Conservation (phyloP, 2,329 filamentous ascomycete species). For the Fusarium pseudograminearum region DNA sequence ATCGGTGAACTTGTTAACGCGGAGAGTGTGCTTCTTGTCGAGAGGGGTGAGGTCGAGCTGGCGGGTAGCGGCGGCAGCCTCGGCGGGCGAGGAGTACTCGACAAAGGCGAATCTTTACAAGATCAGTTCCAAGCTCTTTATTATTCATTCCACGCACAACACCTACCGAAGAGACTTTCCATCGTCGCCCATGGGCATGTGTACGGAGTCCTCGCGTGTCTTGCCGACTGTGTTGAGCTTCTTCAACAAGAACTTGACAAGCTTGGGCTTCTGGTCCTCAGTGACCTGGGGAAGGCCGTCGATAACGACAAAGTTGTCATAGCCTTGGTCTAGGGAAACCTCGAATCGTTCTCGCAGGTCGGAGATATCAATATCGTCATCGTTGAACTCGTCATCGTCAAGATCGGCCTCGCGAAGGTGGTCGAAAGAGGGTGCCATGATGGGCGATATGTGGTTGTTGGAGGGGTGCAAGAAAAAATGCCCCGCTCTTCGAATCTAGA, state of each 20-base stretch:
- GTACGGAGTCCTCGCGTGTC: conserved; percentile 86
- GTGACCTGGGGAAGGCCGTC: conserved; percentile 92
- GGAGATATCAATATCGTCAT: conserved; percentile 94
- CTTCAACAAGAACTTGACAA: conserved; percentile 95
- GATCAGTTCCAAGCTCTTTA: conserved; percentile 26
- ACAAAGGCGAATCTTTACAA: conserved; percentile 88
- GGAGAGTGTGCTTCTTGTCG: conserved; percentile 95
- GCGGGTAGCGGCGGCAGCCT: conserved; percentile 90
- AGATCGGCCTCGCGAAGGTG: conserved; percentile 92
- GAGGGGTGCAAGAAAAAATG: conserved; percentile 54
- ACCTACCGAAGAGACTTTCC: conserved; percentile 87
- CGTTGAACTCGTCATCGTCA: conserved; percentile 85
- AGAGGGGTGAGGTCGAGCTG: conserved; percentile 87
- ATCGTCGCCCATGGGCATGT: conserved; percentile 92
- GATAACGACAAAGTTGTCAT: conserved; percentile 95
- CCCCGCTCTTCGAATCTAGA: conserved; percentile 52
- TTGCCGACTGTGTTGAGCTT: conserved; percentile 89
- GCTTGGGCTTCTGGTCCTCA: conserved; percentile 91
- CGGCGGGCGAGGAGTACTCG: conserved; percentile 90
- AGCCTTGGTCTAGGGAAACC: conserved; percentile 93
- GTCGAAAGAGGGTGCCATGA: conserved; percentile 91
- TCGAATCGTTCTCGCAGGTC: conserved; percentile 95
- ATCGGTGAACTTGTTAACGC: conserved; percentile 98
- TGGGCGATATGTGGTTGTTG: conserved; percentile 58
- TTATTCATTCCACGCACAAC: background rate